Evolutionary conservation across 202 grass and related monocot species (phyloP).

Genomic region (Digitaria exilis): DNA sequence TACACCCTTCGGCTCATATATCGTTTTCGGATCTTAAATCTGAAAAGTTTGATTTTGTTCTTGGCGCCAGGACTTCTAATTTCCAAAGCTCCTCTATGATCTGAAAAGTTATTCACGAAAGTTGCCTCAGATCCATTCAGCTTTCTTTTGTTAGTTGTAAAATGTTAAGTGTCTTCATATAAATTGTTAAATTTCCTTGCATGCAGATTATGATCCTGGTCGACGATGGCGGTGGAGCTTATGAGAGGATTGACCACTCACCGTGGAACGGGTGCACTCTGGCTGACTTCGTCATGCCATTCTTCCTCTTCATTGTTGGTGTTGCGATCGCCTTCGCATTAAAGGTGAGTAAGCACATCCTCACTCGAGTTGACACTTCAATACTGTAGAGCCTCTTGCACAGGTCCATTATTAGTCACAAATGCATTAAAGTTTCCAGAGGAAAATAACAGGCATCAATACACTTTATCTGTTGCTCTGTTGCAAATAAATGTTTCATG

Average conservation of each 20-base stretch:
- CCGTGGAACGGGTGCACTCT: constrained; percentile 70
- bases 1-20: neutral
- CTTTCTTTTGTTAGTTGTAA: neutral
- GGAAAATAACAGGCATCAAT: neutral
- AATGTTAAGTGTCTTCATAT: neutral
- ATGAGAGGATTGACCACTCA: constrained; percentile 66
- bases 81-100: neutral
- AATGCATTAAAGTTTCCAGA: neutral
- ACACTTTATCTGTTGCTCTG: neutral
- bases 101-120: neutral
- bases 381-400: neutral
- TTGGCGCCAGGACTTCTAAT: neutral
- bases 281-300: constrained; percentile 75
- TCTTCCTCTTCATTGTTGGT: constrained; percentile 80
- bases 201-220: constrained; percentile 71
- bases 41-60: neutral
- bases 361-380: neutral
- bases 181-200: neutral
- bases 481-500: neutral
- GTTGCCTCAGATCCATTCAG: neutral
- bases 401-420: neutral
- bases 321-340: constrained; percentile 57
- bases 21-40: neutral
- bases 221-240: constrained; percentile 61
- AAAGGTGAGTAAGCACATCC: constrained; percentile 36